Conservation (phyloP, 2,329 filamentous ascomycete species). For the Botryotinia calthae region DNA sequence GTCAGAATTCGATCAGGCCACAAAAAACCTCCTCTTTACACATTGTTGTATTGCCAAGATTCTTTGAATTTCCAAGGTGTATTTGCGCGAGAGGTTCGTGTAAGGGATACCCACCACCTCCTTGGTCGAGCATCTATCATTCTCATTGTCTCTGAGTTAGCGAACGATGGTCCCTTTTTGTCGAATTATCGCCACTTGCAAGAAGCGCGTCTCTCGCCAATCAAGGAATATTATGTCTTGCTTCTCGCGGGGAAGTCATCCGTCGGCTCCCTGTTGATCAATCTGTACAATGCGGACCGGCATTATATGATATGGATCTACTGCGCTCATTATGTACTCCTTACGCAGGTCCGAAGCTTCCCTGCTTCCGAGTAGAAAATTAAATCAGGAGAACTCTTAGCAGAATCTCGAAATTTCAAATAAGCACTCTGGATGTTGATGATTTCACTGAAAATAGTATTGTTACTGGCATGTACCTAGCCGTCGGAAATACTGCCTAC, state of each 20-base stretch:
- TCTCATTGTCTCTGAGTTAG: slow-evolving; percentile 8
- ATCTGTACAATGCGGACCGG: neutral
- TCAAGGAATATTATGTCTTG: neutral
- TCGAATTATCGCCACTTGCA: neutral
- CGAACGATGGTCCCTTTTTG: slow-evolving; percentile 3
- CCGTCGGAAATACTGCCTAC: neutral
- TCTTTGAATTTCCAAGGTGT: neutral
- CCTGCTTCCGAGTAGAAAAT: slow-evolving; percentile 7
- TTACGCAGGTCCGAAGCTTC: slow-evolving; percentile 3
- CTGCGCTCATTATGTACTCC: slow-evolving; percentile 6
- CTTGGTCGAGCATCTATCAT: slow-evolving; percentile 13
- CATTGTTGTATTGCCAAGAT: neutral
- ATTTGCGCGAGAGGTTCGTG: neutral
- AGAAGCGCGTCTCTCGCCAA: slow-evolving; percentile 1
- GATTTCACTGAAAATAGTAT: neutral
- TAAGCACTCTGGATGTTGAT: neutral
- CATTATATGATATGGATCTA: neutral
- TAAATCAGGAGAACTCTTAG: neutral
- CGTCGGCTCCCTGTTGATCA: neutral
- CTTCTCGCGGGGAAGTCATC: slow-evolving; percentile 9
- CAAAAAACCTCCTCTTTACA: neutral
- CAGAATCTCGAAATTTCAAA: neutral
- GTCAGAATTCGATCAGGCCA: neutral
- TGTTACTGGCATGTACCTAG: neutral
- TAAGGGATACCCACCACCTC: slow-evolving; percentile 13